Percentiles rank a stretch among this genome's conserved stretches.
phyloP scores from a whole-genome alignment of 1,284 basidiomycete genomes.

The Ceratobasidium sp. region DNA sequence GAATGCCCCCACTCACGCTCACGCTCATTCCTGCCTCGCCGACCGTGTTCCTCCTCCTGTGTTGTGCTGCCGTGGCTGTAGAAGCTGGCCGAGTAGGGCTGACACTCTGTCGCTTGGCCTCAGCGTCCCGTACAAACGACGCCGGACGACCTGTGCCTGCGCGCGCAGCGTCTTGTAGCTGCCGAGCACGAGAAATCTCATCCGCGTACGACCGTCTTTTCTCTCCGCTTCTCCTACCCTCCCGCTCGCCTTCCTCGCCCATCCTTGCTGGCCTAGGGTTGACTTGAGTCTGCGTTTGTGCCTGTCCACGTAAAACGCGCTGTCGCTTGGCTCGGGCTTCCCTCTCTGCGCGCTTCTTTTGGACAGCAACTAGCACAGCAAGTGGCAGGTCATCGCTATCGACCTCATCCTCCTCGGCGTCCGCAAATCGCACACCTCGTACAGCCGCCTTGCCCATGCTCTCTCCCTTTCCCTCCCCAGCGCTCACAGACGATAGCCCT shows the following conservation, averaged over 20 bases:
- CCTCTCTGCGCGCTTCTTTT: slow-evolving; percentile 32
- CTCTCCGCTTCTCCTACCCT: not conserved
- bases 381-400: slow-evolving; percentile 36
- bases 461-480: slow-evolving; percentile 1
- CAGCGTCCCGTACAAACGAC: slow-evolving; percentile 24
- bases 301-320: not conserved
- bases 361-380: slow-evolving; percentile 24
- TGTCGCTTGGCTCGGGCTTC: slow-evolving; percentile 26
- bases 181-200: slow-evolving; percentile 15
- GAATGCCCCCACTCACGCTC: not conserved
- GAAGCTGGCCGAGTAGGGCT: slow-evolving; percentile 12
- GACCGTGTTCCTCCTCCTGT: slow-evolving; percentile 24
- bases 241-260: no score
- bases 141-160: slow-evolving; percentile 25
- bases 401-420: slow-evolving; percentile 29
- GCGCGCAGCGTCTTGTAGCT: slow-evolving; percentile 6
- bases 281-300: not conserved
- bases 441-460: slow-evolving; percentile 7
- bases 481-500: no score
- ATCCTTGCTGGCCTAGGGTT: no score
- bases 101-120: not conserved
- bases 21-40: slow-evolving; percentile 12
- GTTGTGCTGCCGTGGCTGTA: not conserved
- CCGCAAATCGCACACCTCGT: slow-evolving; percentile 31
- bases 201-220: slow-evolving; percentile 25